Evolutionary conservation across 305 asterid species (phyloP), one percentile per base, ranked within the genome.

Genomic region (Plantago lanceolata): DNA sequence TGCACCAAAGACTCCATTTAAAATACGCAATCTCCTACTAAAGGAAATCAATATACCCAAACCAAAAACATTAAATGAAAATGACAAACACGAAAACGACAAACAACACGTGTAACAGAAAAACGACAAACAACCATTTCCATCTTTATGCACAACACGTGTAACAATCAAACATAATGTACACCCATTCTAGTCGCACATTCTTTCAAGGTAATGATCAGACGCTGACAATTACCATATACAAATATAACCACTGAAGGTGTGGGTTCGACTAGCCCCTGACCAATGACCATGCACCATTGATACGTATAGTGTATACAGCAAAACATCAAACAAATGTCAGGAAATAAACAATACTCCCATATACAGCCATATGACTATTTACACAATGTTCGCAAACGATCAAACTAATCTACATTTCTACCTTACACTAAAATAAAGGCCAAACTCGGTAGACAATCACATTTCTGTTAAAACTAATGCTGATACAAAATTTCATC

Each of bases 1-100:
- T 92, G 17, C 53, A 67, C 67, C 67, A 69, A 64, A 64, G 77
- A 65, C 52, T 43, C 76, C 57, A 69, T 43, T 61, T 76, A 73
- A 81, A 72, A 67, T 59, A 35, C 68, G 70, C 69, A 66, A 64
- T 67, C 66, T 54, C 70, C 48, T 45, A 26, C 48, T 67, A 16
- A 66, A 26, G 20, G 51, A 61, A 57, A 65, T 56, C 64, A 60
- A 48, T 59, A 65, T 49, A 58, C 47, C 51, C n/a, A 63, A 68
- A 61, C 66, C 50, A 35, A 68, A 18, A 57, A 26, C 19, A 69
- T 57, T 19, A 35, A 62, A 43, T 19, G 18, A 12, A 45, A 61
- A 73, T 5, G 18, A 57, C 51, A 55, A 12, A 37, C 28, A 24
- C 28, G 59, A 54, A 60, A 40, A 9, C 3, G 57, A 47, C 29